phyloP scores from a whole-genome alignment of 257 asterid genomes.

The Fraxinus excelsior region DNA sequence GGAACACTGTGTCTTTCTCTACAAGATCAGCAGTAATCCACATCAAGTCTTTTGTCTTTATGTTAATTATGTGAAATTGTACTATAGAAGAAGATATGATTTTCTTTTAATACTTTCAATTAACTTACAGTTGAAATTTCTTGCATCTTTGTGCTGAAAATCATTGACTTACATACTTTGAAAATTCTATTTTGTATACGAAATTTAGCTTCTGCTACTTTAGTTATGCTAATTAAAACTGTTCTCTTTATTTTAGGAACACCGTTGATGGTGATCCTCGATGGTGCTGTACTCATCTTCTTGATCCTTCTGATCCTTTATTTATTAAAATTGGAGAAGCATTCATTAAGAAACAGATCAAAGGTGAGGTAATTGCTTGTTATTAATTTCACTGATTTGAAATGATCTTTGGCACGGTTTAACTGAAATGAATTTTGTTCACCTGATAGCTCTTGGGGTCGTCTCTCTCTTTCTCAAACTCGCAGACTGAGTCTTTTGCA shows the following conservation, averaged over 20 bases:
- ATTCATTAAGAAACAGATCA: conserved; percentile 65
- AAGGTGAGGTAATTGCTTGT: conserved; percentile 44
- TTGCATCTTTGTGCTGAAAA: conserved; percentile 6
- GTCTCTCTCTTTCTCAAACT: not conserved
- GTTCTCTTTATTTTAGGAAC: conserved; percentile 56
- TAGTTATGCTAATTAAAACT: conserved; percentile 2
- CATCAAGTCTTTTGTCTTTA: not conserved
- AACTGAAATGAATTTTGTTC: conserved; percentile 1
- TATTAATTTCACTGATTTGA: conserved; percentile 13
- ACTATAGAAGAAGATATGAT: not conserved
- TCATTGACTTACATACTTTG: conserved; percentile 12
- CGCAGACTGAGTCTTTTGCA: not conserved
- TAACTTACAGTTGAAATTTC: conserved; percentile 2
- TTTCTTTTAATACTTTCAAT: not conserved
- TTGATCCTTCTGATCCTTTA: conserved; percentile 90
- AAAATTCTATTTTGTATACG: conserved; percentile 10
- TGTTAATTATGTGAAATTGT: not conserved
- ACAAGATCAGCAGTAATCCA: not conserved
- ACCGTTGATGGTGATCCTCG: conserved; percentile 77
- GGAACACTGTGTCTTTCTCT: not conserved
- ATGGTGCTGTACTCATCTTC: conserved; percentile 97
- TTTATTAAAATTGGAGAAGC: conserved; percentile 90
- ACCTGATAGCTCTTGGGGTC: not conserved
- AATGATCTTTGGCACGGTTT: conserved; percentile 13
- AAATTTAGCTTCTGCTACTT: conserved; percentile 1